A percentile compares a stretch with the other conserved stretches of the same genome.
Conservation (phyloP, 106 monocot species). For the Apostasia ramifera region DNA sequence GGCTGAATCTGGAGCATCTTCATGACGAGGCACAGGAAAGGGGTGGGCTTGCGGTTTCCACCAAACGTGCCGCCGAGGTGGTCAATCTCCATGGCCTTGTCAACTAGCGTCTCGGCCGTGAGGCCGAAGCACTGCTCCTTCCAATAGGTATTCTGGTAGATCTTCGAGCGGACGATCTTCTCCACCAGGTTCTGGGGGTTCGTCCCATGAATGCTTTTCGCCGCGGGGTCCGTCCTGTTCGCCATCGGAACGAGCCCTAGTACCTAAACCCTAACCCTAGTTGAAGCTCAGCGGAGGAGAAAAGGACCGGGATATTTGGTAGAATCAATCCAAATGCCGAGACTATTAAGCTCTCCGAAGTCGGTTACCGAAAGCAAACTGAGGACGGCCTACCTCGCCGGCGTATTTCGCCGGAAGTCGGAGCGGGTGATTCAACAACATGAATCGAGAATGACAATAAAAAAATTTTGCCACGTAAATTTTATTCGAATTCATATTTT, state of each 20-base stretch:
- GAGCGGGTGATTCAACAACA: no score
- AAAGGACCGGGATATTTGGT: no score
- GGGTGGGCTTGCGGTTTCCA: slow-evolving; percentile 77
- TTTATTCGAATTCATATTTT: no score
- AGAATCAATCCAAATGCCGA: no score
- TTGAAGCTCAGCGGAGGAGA: not conserved
- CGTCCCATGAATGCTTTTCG: slow-evolving; percentile 91
- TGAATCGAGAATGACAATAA: no score
- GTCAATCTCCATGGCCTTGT: slow-evolving; percentile 99
- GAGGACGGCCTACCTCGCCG: no score
- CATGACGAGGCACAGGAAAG: slow-evolving; percentile 85
- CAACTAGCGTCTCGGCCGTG: slow-evolving; percentile 94
- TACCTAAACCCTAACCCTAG: not conserved
- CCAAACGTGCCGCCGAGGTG: slow-evolving; percentile 91
- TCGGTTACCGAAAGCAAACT: no score
- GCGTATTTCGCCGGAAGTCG: no score
- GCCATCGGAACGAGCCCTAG: slow-evolving; percentile 39
- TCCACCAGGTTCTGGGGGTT: slow-evolving; percentile 97
- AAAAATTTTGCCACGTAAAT: no score
- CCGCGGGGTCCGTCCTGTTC: slow-evolving; percentile 87
- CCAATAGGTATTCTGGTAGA: slow-evolving; percentile 90
- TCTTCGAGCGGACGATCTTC: slow-evolving; percentile 91
- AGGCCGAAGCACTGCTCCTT: slow-evolving; percentile 99
- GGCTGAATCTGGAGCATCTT: slow-evolving; percentile 99
- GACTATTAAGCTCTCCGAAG: no score